These are phyloP conservation scores for Tetrahymena thermophila DNA, from an alignment of 73 alveolate species.

Conservation along the genomic window DNA sequence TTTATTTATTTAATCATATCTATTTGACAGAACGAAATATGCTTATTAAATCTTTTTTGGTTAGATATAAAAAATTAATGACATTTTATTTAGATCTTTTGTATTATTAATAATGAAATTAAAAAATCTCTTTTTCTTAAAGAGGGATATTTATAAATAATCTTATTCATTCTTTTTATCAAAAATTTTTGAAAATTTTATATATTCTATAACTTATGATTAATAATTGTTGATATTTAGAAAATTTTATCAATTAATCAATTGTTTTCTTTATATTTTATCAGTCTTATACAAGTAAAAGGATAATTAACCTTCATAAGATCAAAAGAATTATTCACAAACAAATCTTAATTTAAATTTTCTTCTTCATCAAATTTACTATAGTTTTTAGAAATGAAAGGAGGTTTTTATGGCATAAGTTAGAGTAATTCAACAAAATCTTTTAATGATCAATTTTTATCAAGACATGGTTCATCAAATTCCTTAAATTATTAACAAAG, in stretches of 20 bases:
- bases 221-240: too few species aligned
- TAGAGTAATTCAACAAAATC: neutral
- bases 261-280: too few species aligned
- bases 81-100: too few species aligned
- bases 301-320: neutral
- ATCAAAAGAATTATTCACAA: neutral
- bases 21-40: too few species aligned
- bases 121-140: too few species aligned
- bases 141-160: too few species aligned
- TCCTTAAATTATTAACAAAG: neutral
- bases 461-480: neutral
- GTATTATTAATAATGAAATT: too few species aligned
- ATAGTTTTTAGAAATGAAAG: neutral
- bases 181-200: too few species aligned
- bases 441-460: neutral
- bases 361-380: neutral
- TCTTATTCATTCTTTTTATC: too few species aligned
- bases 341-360: neutral
- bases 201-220: neutral
- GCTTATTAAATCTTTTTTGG: too few species aligned
- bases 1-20: too few species aligned
- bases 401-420: neutral
- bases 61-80: too few species aligned
- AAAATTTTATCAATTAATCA: neutral
- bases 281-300: neutral